Base-by-base conservation (phyloP, 1,139 yeast genomes). In the Candida pseudocylindracea region DNA sequence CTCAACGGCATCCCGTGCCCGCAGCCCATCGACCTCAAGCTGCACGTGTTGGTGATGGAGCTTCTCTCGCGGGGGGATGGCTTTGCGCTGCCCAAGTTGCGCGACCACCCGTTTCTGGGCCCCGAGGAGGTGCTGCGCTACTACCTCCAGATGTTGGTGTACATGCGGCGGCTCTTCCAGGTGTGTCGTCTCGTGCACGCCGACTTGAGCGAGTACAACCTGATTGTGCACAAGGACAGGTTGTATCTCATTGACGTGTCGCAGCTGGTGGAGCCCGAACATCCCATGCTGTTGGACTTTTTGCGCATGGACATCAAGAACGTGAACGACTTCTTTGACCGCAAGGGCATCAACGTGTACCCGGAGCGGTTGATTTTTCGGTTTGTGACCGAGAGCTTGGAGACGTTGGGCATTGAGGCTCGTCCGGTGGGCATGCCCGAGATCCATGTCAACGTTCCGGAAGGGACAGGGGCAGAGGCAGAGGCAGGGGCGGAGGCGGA, bases 231-330 rank as follows among this genome's bases (percentile, higher is more conserved):
- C 48, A 47, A 79, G n/a, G 72, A 66, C 31, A 66, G 71, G 45
- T 56, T 91, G 28, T 83, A 78, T 52, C 80, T 91, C 37, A 80
- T 91, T 42, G 99, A 91, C 55, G 99, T 91, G 13, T 85, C 96
- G 1, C 99, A 91, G 49, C 74, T 92, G 28, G 98, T 91, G 25
- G 96, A 91, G 49, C 96, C 93, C 15, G 95, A 85, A 43, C 99
- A 91, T 51, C 98, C 96, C 7, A 83, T 81, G 79, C 79, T 94
- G 31, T 60, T 88, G 38, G 96, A 88, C 48, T 91, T 91, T 47
- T 55, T 91, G 37, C 61, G 99, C 47, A 88, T 88, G 98, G 99
- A 91, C 52, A 85, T 91, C 45, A 88, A 85, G 51, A 91, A 91
- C 45, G 83, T 88, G 12, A 88, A 83, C 46, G 91, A 79, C 44